Evolutionary conservation across 495 filamentous ascomycete genomes (phyloP).

Genomic region (Chaetomium tenue): DNA sequence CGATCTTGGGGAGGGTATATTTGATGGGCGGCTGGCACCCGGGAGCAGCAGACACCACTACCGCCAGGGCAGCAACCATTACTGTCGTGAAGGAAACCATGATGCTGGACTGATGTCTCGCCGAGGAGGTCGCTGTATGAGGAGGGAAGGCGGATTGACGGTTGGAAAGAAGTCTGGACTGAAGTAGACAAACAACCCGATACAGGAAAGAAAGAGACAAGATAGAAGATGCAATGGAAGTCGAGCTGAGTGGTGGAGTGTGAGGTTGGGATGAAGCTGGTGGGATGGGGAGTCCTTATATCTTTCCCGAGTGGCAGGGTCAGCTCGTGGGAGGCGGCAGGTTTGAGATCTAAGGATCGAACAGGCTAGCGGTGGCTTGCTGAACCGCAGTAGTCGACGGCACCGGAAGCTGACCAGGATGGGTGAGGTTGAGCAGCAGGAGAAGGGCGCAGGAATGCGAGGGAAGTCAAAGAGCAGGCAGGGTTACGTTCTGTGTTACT

Average conservation of each 20-base stretch:
- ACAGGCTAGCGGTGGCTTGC: conserved; percentile 17
- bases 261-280: conserved; percentile 13
- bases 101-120: neutral
- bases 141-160: conserved; percentile 10
- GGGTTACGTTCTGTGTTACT: conserved; percentile 15
- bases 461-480: conserved; percentile 28
- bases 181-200: neutral
- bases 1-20: conserved; percentile 31
- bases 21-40: conserved; percentile 15
- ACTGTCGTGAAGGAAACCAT: conserved; percentile 35
- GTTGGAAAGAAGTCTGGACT: neutral
- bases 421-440: conserved; percentile 20
- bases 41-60: conserved; percentile 30
- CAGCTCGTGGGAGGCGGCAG: conserved; percentile 13
- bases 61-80: conserved; percentile 30
- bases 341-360: conserved; percentile 5
- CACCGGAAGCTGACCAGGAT: conserved; percentile 12
- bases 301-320: conserved; percentile 9
- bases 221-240: conserved; percentile 11
- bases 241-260: conserved; percentile 9
- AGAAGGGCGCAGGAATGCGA: conserved; percentile 18
- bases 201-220: conserved; percentile 9
- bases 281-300: conserved; percentile 23
- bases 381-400: neutral
- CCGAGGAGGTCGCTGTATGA: conserved; percentile 22